Percentiles rank a stretch among this genome's conserved stretches.
phyloP scores from a whole-genome alignment of 129 eudicot species.

The Scalesia atractyloides region DNA sequence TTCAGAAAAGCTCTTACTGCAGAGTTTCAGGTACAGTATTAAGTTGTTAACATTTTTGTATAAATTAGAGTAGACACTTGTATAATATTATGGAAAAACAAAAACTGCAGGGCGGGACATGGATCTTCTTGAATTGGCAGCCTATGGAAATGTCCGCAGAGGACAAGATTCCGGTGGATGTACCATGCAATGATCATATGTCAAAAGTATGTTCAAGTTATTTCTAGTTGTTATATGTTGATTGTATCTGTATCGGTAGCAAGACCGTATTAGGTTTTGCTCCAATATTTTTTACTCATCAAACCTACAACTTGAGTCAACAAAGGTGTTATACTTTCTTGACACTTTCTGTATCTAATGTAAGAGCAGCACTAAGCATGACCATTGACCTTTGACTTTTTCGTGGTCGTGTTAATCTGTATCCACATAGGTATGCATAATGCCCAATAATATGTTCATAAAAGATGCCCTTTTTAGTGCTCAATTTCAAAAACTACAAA shows the following conservation, averaged over 20 bases:
- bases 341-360: neutral
- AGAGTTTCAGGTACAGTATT: slow-evolving; percentile 73
- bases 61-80: neutral
- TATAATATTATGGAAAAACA: neutral
- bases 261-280: slow-evolving; percentile 9
- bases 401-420: neutral
- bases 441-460: no score
- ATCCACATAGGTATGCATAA: slow-evolving; percentile 24
- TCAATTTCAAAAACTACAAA: slow-evolving; percentile 15
- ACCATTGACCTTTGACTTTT: slow-evolving; percentile 11
- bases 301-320: slow-evolving; percentile 22
- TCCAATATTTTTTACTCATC: slow-evolving; percentile 11
- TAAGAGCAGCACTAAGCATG: slow-evolving; percentile 26
- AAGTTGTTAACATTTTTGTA: neutral
- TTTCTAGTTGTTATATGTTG: slow-evolving; percentile 4
- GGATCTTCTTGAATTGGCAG: slow-evolving; percentile 96
- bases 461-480: no score
- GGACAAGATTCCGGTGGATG: slow-evolving; percentile 84
- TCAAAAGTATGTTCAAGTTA: slow-evolving; percentile 11
- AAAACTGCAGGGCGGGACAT: slow-evolving; percentile 81
- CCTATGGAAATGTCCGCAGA: slow-evolving; percentile 90
- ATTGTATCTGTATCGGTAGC: slow-evolving; percentile 18
- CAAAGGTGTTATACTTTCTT: neutral
- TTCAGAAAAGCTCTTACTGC: slow-evolving; percentile 89
- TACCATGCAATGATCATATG: slow-evolving; percentile 55